Conservation (phyloP, 257 asterid species). For the Eucommia ulmoides region DNA sequence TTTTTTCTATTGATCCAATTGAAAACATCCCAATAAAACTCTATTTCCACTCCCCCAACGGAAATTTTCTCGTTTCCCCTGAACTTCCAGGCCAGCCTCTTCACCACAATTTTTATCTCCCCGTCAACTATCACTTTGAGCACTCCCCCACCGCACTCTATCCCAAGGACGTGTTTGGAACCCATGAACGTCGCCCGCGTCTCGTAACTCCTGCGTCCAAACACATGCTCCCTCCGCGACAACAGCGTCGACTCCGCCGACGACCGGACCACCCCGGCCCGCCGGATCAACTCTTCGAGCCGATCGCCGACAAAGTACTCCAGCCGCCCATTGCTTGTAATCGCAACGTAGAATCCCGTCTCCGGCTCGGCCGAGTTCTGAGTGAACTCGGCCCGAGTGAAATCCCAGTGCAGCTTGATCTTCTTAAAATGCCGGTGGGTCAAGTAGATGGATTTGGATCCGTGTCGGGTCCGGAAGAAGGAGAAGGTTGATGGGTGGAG, state of each 20-base stretch:
- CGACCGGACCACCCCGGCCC: conserved; percentile 7
- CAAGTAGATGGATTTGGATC: conserved; percentile 19
- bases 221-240: conserved; percentile 25
- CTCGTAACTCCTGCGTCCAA: conserved; percentile 17
- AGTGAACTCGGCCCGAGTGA: conserved; percentile 16
- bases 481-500: conserved; percentile 19
- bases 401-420: conserved; percentile 25
- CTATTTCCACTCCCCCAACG: conserved; percentile 21
- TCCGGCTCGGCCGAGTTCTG: conserved; percentile 25
- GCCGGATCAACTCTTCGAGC: conserved; percentile 9
- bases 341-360: conserved; percentile 17
- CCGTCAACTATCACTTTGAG: conserved; percentile 27
- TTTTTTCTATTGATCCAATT: conserved; percentile 20
- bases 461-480: conserved; percentile 16
- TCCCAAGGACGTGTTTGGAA: conserved; percentile 20
- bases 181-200: conserved; percentile 22
- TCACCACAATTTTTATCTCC: conserved; percentile 16
- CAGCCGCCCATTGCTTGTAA: conserved; percentile 14
- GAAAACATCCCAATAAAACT: conserved; percentile 28
- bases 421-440: conserved; percentile 6
- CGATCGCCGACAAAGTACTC: conserved; percentile 24
- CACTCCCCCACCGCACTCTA: conserved; percentile 25
- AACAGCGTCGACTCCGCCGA: conserved; percentile 10
- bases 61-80: conserved; percentile 27
- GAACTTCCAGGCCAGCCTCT: conserved; percentile 27